Evolutionary conservation across 2,329 filamentous ascomycete genomes (phyloP).

Genomic region (Penicillium sp.): DNA sequence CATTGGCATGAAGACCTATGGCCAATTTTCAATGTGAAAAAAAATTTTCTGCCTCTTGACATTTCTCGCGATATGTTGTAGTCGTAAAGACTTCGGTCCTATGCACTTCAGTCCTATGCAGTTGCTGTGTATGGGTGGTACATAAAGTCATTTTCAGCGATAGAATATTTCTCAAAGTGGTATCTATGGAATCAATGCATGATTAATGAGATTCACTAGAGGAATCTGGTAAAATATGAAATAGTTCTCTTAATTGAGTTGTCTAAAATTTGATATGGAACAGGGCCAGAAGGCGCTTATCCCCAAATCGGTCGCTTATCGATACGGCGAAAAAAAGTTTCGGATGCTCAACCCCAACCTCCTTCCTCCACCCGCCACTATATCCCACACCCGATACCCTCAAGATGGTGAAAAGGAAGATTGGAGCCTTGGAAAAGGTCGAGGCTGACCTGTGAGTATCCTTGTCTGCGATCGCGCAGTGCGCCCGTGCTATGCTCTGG

Average conservation of each 20-base stretch:
- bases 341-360: slow-evolving; percentile 64
- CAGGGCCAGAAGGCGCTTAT: background rate
- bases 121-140: background rate
- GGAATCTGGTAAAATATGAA: background rate
- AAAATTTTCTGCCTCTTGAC: slow-evolving; percentile 18
- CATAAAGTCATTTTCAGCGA: background rate
- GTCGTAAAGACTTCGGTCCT: background rate
- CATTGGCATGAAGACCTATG: slow-evolving; percentile 37
- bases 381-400: slow-evolving; percentile 1
- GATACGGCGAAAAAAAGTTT: slow-evolving; percentile 32
- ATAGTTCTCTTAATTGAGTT: background rate
- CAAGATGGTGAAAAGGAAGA: slow-evolving; percentile 76
- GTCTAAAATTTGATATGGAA: background rate
- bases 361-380: slow-evolving; percentile 50
- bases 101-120: no score
- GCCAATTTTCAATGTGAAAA: slow-evolving; percentile 26
- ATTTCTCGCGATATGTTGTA: background rate
- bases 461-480: background rate
- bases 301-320: slow-evolving; percentile 27
- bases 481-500: slow-evolving; percentile 2
- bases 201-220: background rate
- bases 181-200: background rate
- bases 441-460: slow-evolving; percentile 73
- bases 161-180: background rate
- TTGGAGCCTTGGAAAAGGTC: slow-evolving; percentile 89